A percentile compares a stretch with the other conserved stretches of the same genome.
These are phyloP conservation scores for peach (Prunus persica) DNA, from an alignment of 306 rosid species.

Conservation along the genomic window DNA sequence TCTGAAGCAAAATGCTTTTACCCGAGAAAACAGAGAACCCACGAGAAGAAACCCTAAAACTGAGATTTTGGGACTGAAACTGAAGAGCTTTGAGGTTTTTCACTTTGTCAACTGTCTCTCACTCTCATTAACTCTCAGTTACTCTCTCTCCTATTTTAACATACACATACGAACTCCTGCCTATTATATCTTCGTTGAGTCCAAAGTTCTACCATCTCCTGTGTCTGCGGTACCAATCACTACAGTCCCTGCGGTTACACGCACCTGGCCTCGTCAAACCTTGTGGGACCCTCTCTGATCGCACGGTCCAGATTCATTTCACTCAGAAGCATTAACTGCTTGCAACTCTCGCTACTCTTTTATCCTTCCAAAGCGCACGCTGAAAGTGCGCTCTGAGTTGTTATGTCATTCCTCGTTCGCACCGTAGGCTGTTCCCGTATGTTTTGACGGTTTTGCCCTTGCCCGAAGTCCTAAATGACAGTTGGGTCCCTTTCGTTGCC, in stretches of 20 bases:
- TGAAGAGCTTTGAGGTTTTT: neutral
- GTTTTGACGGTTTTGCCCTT: neutral
- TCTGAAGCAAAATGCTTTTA: neutral
- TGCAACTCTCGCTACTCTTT: no score
- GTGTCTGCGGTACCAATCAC: neutral
- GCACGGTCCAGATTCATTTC: neutral
- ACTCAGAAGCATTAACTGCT: neutral
- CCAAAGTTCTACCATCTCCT: neutral
- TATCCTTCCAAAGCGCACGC: neutral
- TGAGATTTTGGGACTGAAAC: neutral
- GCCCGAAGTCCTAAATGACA: neutral
- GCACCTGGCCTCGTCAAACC: neutral
- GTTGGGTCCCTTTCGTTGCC: neutral
- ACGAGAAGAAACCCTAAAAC: neutral
- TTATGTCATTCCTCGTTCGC: neutral
- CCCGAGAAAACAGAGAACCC: neutral
- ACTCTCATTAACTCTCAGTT: neutral
- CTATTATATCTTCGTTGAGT: neutral
- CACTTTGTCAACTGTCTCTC: neutral
- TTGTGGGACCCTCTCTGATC: neutral
- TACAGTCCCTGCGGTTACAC: neutral
- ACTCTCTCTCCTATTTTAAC: neutral
- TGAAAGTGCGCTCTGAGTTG: neutral
- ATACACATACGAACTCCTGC: neutral
- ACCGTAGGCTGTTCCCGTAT: neutral